A percentile compares a stretch with the other conserved stretches of the same genome.
Evolutionary conservation across 2,329 filamentous ascomycete species (phyloP).

Genomic region (Sporothrix euskadiensis): DNA sequence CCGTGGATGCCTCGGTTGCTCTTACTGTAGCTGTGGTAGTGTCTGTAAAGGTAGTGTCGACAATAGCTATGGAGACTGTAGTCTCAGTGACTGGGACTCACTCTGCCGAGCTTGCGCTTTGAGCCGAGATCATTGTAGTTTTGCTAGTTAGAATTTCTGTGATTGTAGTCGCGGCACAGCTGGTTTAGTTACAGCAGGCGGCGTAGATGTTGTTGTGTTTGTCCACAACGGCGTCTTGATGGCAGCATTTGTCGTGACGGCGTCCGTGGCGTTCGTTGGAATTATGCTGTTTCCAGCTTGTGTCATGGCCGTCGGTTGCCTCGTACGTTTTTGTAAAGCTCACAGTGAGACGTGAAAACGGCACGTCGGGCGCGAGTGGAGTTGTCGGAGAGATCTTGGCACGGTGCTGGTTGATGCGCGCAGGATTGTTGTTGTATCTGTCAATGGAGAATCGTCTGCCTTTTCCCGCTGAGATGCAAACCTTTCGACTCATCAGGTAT

Average conservation of each 20-base stretch:
- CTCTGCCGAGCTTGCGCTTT: background rate
- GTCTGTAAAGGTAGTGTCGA: background rate
- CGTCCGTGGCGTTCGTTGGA: background rate
- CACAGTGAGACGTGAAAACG: slow-evolving; percentile 4
- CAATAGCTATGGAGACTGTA: background rate
- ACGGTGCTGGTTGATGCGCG: background rate
- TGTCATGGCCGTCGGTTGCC: background rate
- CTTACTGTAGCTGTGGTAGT: background rate
- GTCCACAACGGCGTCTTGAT: background rate
- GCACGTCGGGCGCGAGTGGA: background rate
- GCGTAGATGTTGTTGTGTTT: background rate
- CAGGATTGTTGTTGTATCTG: background rate
- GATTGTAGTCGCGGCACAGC: background rate
- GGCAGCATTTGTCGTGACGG: background rate
- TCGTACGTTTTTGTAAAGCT: slow-evolving; percentile 11
- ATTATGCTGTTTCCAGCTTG: background rate
- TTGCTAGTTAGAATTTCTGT: background rate
- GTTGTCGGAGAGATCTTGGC: background rate
- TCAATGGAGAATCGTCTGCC: background rate
- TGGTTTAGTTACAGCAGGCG: background rate
- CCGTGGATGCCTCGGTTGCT: background rate
- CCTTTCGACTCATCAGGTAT: background rate
- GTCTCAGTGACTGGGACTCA: background rate
- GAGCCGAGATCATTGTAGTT: background rate
- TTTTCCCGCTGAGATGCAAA: background rate